Evolutionary conservation across 352 stramenopile genomes (phyloP), one percentile per base, ranked within the genome.

Genomic region (Aphanomyces cochlioides): DNA sequence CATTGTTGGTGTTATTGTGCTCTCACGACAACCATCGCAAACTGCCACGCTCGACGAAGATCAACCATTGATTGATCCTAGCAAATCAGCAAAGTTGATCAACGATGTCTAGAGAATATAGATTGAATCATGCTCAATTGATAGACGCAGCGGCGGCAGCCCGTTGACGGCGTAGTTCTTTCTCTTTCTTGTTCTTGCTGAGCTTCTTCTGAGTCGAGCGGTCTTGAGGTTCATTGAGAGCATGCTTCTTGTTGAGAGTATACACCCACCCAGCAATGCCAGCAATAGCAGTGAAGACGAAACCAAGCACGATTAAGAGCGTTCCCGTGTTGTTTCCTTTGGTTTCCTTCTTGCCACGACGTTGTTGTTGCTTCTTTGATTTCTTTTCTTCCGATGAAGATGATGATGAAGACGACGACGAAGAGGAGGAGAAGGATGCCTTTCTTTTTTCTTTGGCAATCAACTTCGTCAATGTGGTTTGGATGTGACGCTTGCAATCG

Each of bases 241-340:
- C 75, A 1, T 92, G 83, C 78, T 94, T 94, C 74, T 86, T 82
- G 76, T 92, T 91, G 67, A 93, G 90, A 74, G 86, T 75, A 70
- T 79, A 92, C 40, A 84, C 83, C 47, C 75, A 78, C 17, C 83
- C 81, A 5, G 74, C 72, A 21, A 85, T 67, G n/a, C 86, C 67
- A 0, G 84, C 84, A 57, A 92, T 61, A 36, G 91, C 43, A 59
- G 86, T 92, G 28, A 66, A 72, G 8, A 94, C 77, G 48, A 94
- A 92, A 38, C 76, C 85, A 38, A 88, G 12, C 54, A 94, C 90
- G 19, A 79, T 67, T 69, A 89, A 80, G 56, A 94, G 73, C 19
- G 86, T 88, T 65, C 89, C 60, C 45, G 85, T 75, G 74, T 90
- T 80, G 64, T 85, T 80, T 53, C 88, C 76, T 59, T 88, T 85